phyloP scores from a whole-genome alignment of 1,284 basidiomycete genomes.

The Pascua guehoae region DNA sequence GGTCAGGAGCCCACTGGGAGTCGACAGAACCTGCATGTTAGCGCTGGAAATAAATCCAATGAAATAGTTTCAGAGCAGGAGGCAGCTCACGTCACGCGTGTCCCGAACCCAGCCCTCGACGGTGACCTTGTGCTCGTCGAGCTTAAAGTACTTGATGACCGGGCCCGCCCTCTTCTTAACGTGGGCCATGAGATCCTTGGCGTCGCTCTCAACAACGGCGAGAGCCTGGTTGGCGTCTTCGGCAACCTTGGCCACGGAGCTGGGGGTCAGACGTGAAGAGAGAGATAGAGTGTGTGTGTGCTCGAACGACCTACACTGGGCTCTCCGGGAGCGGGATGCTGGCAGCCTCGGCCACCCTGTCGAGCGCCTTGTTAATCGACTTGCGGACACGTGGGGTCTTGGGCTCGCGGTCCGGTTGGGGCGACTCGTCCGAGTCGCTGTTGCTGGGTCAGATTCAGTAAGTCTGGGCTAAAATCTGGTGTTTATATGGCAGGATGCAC shows the following conservation, averaged over 20 bases:
- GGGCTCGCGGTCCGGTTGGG: constrained; percentile 24
- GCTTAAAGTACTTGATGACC: constrained; percentile 16
- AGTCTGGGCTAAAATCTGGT: not conserved
- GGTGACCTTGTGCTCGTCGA: constrained; percentile 16
- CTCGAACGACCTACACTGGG: constrained; percentile 28
- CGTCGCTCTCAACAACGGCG: constrained; percentile 21
- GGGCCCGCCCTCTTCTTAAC: constrained; percentile 6
- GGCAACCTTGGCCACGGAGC: constrained; percentile 3
- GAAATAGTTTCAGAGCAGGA: not conserved
- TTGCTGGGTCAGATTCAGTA: not conserved
- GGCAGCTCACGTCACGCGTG: constrained; percentile 24
- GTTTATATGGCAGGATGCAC: no score
- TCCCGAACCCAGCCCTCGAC: constrained; percentile 19
- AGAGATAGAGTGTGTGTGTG: no score
- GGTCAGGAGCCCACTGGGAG: constrained; percentile 29
- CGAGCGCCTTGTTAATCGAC: constrained; percentile 33
- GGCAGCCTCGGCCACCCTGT: constrained; percentile 36
- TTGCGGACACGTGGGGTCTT: constrained; percentile 26
- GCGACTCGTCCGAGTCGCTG: constrained; percentile 21
- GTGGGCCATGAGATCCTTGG: constrained; percentile 11
- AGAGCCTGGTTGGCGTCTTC: constrained; percentile 11
- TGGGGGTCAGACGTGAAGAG: not conserved
- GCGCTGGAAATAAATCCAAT: not conserved
- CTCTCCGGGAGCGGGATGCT: constrained; percentile 39
- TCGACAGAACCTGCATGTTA: constrained; percentile 31